A percentile compares a stretch with the other conserved stretches of the same genome.
These are phyloP conservation scores for Globisporangium recalcitrans DNA, from an alignment of 352 stramenopile species.

Conservation along the genomic window DNA sequence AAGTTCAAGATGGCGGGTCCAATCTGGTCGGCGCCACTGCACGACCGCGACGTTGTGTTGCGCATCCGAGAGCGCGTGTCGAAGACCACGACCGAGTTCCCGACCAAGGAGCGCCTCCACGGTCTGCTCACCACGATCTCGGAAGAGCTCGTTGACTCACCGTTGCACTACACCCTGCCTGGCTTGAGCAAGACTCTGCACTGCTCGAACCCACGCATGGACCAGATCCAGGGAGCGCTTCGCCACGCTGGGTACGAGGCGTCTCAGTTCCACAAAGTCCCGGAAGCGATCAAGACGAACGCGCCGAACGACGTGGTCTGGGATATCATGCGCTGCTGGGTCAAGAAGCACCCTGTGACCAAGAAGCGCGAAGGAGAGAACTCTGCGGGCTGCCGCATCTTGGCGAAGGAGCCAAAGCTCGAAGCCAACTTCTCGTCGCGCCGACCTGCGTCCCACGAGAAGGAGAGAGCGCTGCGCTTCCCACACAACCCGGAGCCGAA, in stretches of 20 bases:
- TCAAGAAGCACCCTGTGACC: conserved; percentile 91
- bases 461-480: conserved; percentile 91
- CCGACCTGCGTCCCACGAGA: conserved; percentile 55
- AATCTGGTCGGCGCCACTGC: conserved; percentile 95
- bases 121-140: conserved; percentile 94
- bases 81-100: conserved; percentile 80
- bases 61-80: conserved; percentile 79
- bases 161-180: conserved; percentile 96
- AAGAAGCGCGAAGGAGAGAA: conserved; percentile 83
- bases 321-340: conserved; percentile 97
- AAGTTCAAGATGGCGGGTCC: conserved; percentile 94
- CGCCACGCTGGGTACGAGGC: conserved; percentile 95
- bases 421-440: conserved; percentile 83
- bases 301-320: conserved; percentile 96
- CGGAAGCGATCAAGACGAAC: conserved; percentile 97
- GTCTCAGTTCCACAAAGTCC: conserved; percentile 98
- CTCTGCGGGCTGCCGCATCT: conserved; percentile 77
- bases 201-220: conserved; percentile 91
- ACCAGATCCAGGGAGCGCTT: conserved; percentile 92
- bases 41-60: conserved; percentile 89
- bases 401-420: conserved; percentile 78
- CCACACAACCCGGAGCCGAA: conserved; percentile 94
- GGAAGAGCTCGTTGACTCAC: conserved; percentile 94
- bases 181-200: conserved; percentile 91
- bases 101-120: conserved; percentile 90